Evolutionary conservation across 441 rosid genomes (phyloP).

Genomic region (Macaranga tanarius): DNA sequence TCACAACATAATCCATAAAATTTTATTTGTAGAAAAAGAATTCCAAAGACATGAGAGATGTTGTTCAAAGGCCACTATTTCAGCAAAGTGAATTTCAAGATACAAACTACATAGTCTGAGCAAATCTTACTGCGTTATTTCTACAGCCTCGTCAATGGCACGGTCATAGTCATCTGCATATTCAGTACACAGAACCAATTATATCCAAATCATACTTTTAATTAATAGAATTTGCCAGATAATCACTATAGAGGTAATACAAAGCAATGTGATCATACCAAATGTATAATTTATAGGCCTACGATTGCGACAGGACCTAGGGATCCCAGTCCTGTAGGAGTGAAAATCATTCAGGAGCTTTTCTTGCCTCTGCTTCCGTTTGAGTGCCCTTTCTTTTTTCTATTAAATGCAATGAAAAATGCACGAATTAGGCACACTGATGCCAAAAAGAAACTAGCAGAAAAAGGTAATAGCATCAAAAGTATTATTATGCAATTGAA

Average conservation of each 20-base stretch:
- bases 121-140: slow-evolving; percentile 52
- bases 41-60: background rate
- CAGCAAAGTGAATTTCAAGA: slow-evolving; percentile 14
- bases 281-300: slow-evolving; percentile 64
- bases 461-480: slow-evolving; percentile 4
- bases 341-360: slow-evolving; percentile 40
- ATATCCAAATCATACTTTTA: background rate
- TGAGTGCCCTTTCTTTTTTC: slow-evolving; percentile 69
- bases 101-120: slow-evolving; percentile 18
- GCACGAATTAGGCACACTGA: slow-evolving; percentile 1
- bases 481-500: background rate
- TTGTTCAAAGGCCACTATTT: background rate
- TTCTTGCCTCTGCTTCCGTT: slow-evolving; percentile 55
- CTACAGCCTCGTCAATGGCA: slow-evolving; percentile 67
- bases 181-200: slow-evolving; percentile 12
- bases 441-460: slow-evolving; percentile 1
- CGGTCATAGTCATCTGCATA: slow-evolving; percentile 72
- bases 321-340: slow-evolving; percentile 34
- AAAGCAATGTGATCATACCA: slow-evolving; percentile 45
- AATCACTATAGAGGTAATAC: slow-evolving; percentile 3
- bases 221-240: background rate
- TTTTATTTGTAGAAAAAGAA: background rate
- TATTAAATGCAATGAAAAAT: slow-evolving; percentile 32
- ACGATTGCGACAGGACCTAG: slow-evolving; percentile 67
- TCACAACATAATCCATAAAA: background rate